Base-by-base conservation (phyloP, 1,284 basidiomycete species). In the Lentinula novae-zelandiae region DNA sequence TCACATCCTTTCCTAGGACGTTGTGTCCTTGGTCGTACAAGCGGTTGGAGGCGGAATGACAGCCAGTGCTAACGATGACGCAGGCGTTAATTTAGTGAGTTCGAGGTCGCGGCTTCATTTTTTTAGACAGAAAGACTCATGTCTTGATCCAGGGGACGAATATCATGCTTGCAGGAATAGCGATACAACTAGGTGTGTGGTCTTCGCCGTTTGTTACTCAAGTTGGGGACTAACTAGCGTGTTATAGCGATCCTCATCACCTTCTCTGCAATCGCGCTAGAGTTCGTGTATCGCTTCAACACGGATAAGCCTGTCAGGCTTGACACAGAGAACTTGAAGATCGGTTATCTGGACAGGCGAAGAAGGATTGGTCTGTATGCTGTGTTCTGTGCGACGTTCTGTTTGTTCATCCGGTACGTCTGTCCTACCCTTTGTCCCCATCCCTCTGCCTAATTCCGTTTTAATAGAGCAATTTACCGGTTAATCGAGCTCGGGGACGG, bases 11-110 rank as follows among this genome's bases (percentile, higher is more conserved):
- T 3, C 44, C 6, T 48, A 67, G 66, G 67, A 81, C 64, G 64
- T 80, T 36, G 59, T 76, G 17, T 73, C 77, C 9, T 72, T 82
- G 6, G 64, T 79, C 7, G 66, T 81, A 4, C 81, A 82, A 68
- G 74, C 74, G 4, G 65, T 73, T 3, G 81, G 81, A 44, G 80
- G 81, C 8, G 80, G 67, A 2, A 63, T 66, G 15, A 76, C 76
- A 2, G 69, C 75, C 6, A 53, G 59, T 5, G 72, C 73, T 13
- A 63, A 27, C 56, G 58, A 55, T 9, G 54, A 63, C 13, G 31
- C 54, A 0, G 60, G 31, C 3, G 63, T 67, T 8, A 63, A 66
- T 57, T 51, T 54, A 10, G 60, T 60, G 15, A 52, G 53, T 46
- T 33, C 38, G 2, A 27, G 27, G 27, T 15, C 15, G 9, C 38